Percentiles rank a stretch among this genome's conserved stretches.
Conservation (phyloP, 768 basidiomycete genomes). For the Tylopilus subfusipes region DNA sequence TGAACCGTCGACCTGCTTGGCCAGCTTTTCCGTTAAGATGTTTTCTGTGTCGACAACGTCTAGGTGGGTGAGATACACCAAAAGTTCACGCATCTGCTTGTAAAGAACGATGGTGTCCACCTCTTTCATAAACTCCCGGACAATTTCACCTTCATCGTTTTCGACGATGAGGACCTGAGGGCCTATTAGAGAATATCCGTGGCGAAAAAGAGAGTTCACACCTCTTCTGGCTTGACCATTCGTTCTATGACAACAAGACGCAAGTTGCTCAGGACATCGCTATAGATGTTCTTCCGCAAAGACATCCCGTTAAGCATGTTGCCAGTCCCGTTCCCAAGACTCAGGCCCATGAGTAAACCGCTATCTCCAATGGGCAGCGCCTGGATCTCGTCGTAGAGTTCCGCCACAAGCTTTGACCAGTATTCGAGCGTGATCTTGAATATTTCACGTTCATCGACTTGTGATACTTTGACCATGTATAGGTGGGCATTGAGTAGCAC, state of each 20-base stretch:
- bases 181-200: conserved; percentile 5
- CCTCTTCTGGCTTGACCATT: conserved; percentile 99
- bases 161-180: conserved; percentile 92
- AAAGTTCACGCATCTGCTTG: conserved; percentile 96
- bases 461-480: conserved; percentile 97
- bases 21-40: conserved; percentile 94
- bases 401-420: conserved; percentile 93
- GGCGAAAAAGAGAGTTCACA: conserved; percentile 31
- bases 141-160: conserved; percentile 99
- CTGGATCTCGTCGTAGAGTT: conserved; percentile 96
- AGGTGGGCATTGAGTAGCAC: conserved; percentile 94
- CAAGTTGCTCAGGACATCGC: conserved; percentile 90
- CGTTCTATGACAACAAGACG: conserved; percentile 95
- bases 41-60: conserved; percentile 96
- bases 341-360: conserved; percentile 84
- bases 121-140: conserved; percentile 99
- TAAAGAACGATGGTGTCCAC: conserved; percentile 97
- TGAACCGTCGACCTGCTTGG: conserved; percentile 94
- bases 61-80: conserved; percentile 96
- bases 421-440: conserved; percentile 99
- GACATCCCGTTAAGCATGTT: conserved; percentile 75
- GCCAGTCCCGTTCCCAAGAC: conserved; percentile 61
- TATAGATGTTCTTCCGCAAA: conserved; percentile 90
- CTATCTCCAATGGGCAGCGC: conserved; percentile 84
- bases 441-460: conserved; percentile 97